Base-by-base conservation (phyloP, 441 rosid genomes). In the Populus hybrid region DNA sequence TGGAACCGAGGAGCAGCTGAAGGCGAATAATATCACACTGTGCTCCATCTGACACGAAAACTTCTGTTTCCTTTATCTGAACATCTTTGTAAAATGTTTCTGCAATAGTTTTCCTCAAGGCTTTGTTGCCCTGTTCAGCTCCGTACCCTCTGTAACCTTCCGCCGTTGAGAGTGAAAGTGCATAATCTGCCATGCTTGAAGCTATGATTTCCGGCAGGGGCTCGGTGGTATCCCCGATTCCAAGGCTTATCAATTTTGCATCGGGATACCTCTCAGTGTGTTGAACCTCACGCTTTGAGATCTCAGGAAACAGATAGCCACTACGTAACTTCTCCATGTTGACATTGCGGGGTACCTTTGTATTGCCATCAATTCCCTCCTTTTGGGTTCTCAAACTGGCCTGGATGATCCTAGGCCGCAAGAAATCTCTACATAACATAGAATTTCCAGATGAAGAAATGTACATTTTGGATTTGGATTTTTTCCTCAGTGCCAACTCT, bases 11-110 rank as follows among this genome's bases (percentile, higher is more conserved):
- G 12, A 92, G 94, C 81, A 92, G 73, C 97, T 94, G 94, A 77
- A 94, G 86, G 71, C 97, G 97, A 79, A 92, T 80, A 71, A 94
- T 89, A 82, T 94, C 95, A 75, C 97, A 88, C 69, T 92, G 97
- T 75, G 97, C 82, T 65, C 98, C 98, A 81, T 92, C 98, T 61
- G 98, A 94, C 70, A 94, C 84, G 80, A 94, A 92, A 79, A 92
- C 83, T 84, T 94, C 97, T 21, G 66, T 79, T 53, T 87, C 88
- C 75, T 83, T 90, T 34, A 92, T 81, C n/a, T 6, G 28, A 14
- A 85, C 65, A 73, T 88, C 86, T 81, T 78, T 83, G 82, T 94
- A 94, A 57, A 89, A 76, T 67, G 85, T 88, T 65, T 85, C 83
- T 36, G 91, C 92, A 61, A 94, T 89, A 35, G 94, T 89, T 76